Base-by-base conservation (phyloP, 148 eudicot species). In the Heliamphora exappendiculata region DNA sequence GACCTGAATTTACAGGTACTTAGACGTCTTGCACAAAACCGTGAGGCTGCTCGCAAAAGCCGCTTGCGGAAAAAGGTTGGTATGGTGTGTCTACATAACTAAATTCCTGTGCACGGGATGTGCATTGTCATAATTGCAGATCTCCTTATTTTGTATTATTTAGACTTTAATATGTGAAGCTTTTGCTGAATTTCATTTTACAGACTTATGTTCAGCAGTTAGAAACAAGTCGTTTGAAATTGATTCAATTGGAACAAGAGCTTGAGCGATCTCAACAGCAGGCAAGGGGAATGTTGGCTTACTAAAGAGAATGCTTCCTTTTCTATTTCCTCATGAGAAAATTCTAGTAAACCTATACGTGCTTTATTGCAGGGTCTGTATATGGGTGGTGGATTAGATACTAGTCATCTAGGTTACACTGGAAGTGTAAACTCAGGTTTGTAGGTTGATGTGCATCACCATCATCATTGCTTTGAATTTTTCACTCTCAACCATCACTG, bases 31-130 rank as follows among this genome's bases (percentile, higher is more conserved):
- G 98, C 98, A 73, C 98, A 94, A 81, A 94, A 94, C 74, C 97
- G 98, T 60, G 97, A 94, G 82, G 98, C 98, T 78, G 98, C 98
- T 80, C 97, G 98, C 36, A 94, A 94, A 86, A 90, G 98, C 75
- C 97, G 98, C 62, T 79, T 92, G 72, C 82, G 98, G 71, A 94
- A 92, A 84, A 94, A 94, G 97, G 98, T 94, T 75, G 26, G 78
- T 31, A 22, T 80, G 20, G 59, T 7, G 2, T 68, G 14, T 37
- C 33, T 33, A 51, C 5, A 68, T 22, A 42, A 17, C 69, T 58
- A 20, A 39, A 13, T 28, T 12, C 74, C 59, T 64, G 10, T 33
- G 44, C 9, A 4, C 28, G 22, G 4, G 13, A 57, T 20, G 11
- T 13, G 19, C 3, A 3, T 60, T 60, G 36, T 64, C 44, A 31